Conservation (phyloP, 805 yeast genomes). For the Wickerhamiella dianesei region DNA sequence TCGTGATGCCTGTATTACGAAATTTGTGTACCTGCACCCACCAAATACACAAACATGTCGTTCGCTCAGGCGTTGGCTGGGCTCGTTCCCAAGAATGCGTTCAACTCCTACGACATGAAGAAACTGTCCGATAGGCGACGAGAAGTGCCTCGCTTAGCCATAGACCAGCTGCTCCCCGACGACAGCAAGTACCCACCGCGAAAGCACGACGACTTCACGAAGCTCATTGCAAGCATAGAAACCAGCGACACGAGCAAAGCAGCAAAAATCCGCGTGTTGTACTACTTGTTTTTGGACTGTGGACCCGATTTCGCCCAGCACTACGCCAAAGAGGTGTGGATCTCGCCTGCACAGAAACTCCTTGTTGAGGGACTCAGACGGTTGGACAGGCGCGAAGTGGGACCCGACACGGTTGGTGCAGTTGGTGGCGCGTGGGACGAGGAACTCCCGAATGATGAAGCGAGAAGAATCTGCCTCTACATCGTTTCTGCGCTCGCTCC, state of each 20-base stretch:
- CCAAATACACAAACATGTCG: conserved; percentile 3
- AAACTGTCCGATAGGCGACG: background rate
- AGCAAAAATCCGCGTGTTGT: background rate
- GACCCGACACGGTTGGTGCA: conserved; percentile 6
- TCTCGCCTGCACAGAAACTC: conserved; percentile 8
- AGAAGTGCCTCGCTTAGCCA: background rate
- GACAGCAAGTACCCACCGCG: background rate
- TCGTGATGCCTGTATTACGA: too few species aligned
- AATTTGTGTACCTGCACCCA: too few species aligned
- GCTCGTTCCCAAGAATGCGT: background rate
- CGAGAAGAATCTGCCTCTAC: background rate
- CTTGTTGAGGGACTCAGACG: conserved; percentile 11
- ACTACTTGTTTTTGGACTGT: background rate
- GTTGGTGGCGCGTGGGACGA: conserved; percentile 12
- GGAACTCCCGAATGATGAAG: background rate
- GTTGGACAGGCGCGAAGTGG: conserved; percentile 8
- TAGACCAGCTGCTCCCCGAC: background rate
- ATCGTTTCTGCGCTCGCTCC: conserved; percentile 7
- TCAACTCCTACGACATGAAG: background rate
- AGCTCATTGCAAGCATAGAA: background rate
- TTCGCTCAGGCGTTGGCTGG: conserved; percentile 7
- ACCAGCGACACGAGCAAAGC: too few species aligned
- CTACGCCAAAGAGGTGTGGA: conserved; percentile 12
- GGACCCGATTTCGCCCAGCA: conserved; percentile 10
- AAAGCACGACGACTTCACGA: background rate